Evolutionary conservation across 306 rosid species (phyloP).

Genomic region (Dryas drummondii): DNA sequence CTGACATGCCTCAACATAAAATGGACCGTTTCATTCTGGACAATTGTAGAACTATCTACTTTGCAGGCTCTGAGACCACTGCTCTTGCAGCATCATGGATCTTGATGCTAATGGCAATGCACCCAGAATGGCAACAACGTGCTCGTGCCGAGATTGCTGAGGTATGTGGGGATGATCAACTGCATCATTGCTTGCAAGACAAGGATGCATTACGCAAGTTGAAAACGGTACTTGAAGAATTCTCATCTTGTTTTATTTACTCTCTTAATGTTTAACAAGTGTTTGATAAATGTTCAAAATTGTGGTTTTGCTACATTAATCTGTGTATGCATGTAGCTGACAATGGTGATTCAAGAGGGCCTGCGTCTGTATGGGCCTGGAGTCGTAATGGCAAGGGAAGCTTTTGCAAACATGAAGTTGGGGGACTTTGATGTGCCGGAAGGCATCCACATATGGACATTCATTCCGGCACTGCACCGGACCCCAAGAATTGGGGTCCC

Average conservation of each 20-base stretch:
- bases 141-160: constrained; percentile 17
- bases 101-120: constrained; percentile 20
- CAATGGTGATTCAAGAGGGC: constrained; percentile 21
- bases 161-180: constrained; percentile 11
- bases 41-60: constrained; percentile 21
- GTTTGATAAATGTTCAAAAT: neutral
- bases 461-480: constrained; percentile 10
- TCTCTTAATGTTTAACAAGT: neutral
- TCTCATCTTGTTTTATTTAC: neutral
- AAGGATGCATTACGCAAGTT: constrained; percentile 4
- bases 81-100: constrained; percentile 22
- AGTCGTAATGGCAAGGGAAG: constrained; percentile 6
- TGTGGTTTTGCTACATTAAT: neutral
- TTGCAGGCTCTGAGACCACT: constrained; percentile 29
- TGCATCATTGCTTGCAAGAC: constrained; percentile 21
- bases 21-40: constrained; percentile 19
- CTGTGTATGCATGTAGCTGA: neutral
- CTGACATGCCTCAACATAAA: constrained; percentile 8
- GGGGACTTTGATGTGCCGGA: constrained; percentile 13
- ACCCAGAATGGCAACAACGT: constrained; percentile 24
- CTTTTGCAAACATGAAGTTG: constrained; percentile 6
- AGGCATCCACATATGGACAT: constrained; percentile 14
- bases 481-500: constrained; percentile 14
- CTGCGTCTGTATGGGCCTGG: constrained; percentile 20
- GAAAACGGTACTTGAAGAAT: constrained; percentile 4